Conservation (phyloP, 1,284 basidiomycete genomes). For the Puccinia polysora region DNA sequence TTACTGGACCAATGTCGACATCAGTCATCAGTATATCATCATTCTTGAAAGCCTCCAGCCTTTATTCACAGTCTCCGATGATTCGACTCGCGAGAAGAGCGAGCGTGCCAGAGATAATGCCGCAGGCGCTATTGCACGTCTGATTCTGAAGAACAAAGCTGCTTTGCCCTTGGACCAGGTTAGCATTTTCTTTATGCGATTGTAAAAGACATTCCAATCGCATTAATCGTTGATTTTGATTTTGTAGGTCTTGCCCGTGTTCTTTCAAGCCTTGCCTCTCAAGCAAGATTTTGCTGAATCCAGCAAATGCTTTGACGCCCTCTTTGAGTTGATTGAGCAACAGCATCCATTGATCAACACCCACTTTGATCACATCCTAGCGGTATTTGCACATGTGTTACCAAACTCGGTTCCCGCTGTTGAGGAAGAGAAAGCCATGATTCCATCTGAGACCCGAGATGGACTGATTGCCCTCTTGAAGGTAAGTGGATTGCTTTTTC, state of each 20-base stretch:
- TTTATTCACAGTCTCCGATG: constrained; percentile 68
- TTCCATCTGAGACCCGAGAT: constrained; percentile 69
- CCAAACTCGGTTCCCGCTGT: constrained; percentile 51
- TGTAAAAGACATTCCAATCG: neutral
- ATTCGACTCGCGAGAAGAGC: constrained; percentile 62
- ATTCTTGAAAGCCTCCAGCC: constrained; percentile 76
- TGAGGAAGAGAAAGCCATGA: constrained; percentile 60
- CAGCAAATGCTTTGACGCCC: constrained; percentile 65
- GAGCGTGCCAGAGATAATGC: constrained; percentile 90
- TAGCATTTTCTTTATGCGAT: neutral
- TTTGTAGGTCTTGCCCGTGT: constrained; percentile 68
- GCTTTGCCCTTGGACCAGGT: constrained; percentile 80
- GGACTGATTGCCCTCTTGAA: constrained; percentile 72
- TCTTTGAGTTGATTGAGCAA: constrained; percentile 80
- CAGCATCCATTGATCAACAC: constrained; percentile 66
- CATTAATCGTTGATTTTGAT: neutral
- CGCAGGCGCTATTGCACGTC: constrained; percentile 79
- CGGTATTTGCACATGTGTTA: constrained; percentile 77
- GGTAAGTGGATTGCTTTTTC: constrained; percentile 46
- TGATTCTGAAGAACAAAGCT: constrained; percentile 74
- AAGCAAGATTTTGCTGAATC: constrained; percentile 86
- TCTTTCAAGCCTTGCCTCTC: constrained; percentile 77
- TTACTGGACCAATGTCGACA: constrained; percentile 77
- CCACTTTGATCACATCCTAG: constrained; percentile 73
- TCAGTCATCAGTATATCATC: constrained; percentile 73